Conservation (phyloP, 2,329 filamentous ascomycete genomes). For the Karstenula rhodostoma region DNA sequence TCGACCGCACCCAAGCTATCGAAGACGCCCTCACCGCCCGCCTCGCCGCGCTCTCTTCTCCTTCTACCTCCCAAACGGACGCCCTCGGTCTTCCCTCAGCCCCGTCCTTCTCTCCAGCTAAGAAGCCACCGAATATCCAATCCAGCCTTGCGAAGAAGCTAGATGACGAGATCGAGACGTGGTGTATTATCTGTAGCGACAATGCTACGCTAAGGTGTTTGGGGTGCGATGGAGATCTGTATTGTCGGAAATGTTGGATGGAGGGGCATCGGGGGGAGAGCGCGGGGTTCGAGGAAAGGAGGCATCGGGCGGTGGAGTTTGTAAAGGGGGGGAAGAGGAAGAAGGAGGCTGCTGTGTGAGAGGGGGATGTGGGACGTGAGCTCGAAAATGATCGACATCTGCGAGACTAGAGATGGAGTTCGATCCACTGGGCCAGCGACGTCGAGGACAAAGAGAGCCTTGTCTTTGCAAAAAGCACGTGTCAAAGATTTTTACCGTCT, state of each 20-base stretch:
- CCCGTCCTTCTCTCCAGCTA: conserved; percentile 53
- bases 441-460: too few relatives aligned
- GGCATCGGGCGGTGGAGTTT: conserved; percentile 72
- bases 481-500: too few relatives aligned
- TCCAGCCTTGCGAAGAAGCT: conserved; percentile 56
- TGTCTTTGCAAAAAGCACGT: too few relatives aligned
- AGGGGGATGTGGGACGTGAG: neutral
- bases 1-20: conserved; percentile 41
- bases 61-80: conserved; percentile 31
- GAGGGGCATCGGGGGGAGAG: conserved; percentile 78
- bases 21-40: conserved; percentile 57
- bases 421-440: too few relatives aligned
- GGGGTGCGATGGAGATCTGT: conserved; percentile 75
- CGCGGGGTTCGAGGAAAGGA: conserved; percentile 74
- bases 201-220: conserved; percentile 77
- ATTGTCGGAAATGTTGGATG: conserved; percentile 80
- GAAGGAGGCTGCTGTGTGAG: conserved; percentile 20
- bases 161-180: conserved; percentile 76
- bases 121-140: conserved; percentile 45
- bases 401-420: neutral
- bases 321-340: conserved; percentile 27
- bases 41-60: conserved; percentile 55
- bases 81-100: conserved; percentile 55
- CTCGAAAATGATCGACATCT: neutral
- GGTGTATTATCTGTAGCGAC: conserved; percentile 85